Percentiles rank a stretch among this genome's conserved stretches.
phyloP scores from a whole-genome alignment of 352 stramenopile genomes.

The Phytophthora multivora region DNA sequence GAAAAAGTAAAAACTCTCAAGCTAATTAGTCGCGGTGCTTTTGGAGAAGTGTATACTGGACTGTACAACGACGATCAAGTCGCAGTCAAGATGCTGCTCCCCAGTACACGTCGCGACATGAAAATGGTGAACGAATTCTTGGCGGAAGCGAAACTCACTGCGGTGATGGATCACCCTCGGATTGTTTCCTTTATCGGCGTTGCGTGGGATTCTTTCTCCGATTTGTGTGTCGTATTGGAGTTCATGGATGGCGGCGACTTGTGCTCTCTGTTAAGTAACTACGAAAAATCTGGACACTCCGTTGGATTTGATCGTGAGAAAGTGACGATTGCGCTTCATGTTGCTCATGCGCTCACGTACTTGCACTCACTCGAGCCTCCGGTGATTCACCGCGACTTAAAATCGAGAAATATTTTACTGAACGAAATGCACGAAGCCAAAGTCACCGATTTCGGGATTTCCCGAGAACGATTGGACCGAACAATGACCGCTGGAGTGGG shows the following conservation, averaged over 20 bases:
- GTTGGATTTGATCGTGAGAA: constrained; percentile 1
- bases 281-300: neutral
- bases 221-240: constrained; percentile 15
- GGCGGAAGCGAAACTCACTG: constrained; percentile 4
- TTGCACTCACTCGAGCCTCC: neutral
- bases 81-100: constrained; percentile 17
- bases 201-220: constrained; percentile 8
- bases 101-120: constrained; percentile 8
- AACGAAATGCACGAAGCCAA: constrained; percentile 3
- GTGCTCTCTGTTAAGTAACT: constrained; percentile 3
- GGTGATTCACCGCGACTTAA: constrained; percentile 1
- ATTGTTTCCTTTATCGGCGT: constrained; percentile 8
- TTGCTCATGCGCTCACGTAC: neutral
- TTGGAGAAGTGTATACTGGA: constrained; percentile 14
- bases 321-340: neutral
- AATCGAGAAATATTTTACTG: constrained; percentile 3
- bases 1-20: constrained; percentile 9
- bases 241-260: constrained; percentile 8
- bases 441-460: constrained; percentile 1
- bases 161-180: constrained; percentile 5
- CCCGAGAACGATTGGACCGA: neutral
- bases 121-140: constrained; percentile 11
- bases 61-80: constrained; percentile 5
- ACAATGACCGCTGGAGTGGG: constrained; percentile 5
- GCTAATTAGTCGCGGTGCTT: constrained; percentile 12